These are phyloP conservation scores for Anethum foeniculum DNA, from an alignment of 140 eudicot genomes.

Conservation along the genomic window DNA sequence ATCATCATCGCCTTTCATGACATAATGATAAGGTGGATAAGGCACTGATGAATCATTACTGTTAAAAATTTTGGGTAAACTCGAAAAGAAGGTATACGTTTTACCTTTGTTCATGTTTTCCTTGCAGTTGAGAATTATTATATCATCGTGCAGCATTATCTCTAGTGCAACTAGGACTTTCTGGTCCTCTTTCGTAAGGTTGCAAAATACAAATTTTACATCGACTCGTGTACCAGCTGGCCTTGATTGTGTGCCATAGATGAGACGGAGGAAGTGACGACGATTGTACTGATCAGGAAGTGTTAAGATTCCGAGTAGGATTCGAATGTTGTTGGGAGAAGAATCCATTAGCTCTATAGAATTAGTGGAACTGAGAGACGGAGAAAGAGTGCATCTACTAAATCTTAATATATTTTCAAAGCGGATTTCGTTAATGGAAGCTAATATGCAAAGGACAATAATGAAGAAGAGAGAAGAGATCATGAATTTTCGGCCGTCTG, in stretches of 20 bases:
- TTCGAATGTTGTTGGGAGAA: constrained; percentile 47
- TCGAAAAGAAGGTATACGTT: constrained; percentile 73
- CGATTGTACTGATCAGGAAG: constrained; percentile 86
- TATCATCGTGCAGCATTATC: constrained; percentile 73
- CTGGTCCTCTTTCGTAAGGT: constrained; percentile 89
- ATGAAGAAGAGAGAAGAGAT: constrained; percentile 61
- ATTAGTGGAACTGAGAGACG: constrained; percentile 21
- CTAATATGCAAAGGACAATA: constrained; percentile 55
- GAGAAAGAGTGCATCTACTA: constrained; percentile 47
- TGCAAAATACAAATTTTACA: constrained; percentile 81
- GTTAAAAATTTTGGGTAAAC: constrained; percentile 60
- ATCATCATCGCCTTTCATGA: constrained; percentile 82
- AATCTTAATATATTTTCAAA: constrained; percentile 45
- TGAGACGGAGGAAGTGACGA: constrained; percentile 79
- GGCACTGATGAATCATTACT: constrained; percentile 12
- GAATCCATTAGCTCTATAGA: constrained; percentile 15
- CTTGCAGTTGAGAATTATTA: constrained; percentile 69
- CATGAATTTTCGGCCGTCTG: constrained; percentile 45
- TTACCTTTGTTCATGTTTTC: constrained; percentile 95
- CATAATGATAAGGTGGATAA: constrained; percentile 79
- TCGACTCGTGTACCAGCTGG: constrained; percentile 47
- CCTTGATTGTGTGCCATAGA: constrained; percentile 56
- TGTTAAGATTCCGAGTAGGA: constrained; percentile 70
- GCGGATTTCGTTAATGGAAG: constrained; percentile 63
- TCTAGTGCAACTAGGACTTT: constrained; percentile 72